A percentile compares a stretch with the other conserved stretches of the same genome.
Conservation (phyloP, 169 alveolate species). For the Cryptosporidium baileyi region DNA sequence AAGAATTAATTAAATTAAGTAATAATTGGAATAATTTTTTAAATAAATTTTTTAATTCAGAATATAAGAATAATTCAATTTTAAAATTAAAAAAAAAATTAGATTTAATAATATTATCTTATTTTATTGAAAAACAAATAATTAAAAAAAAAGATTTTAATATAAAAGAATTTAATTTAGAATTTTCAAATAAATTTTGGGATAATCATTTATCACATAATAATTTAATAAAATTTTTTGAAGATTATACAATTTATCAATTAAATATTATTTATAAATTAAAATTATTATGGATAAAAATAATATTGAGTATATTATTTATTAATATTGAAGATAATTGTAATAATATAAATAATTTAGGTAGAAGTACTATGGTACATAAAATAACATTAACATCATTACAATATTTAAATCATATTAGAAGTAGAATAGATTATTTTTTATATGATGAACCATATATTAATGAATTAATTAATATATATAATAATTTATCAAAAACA, state of each 20-base stretch:
- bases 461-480: neutral
- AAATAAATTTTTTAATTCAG: neutral
- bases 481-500: neutral
- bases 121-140: neutral
- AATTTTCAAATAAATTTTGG: conserved; percentile 24
- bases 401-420: conserved; percentile 21
- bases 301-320: neutral
- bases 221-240: neutral
- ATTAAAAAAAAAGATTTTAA: neutral
- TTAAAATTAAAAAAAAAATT: neutral
- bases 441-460: neutral
- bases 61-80: neutral
- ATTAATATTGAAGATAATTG: neutral
- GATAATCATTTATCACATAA: neutral
- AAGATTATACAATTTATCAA: conserved; percentile 21
- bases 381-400: conserved; percentile 12
- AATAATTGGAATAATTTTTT: conserved; percentile 5
- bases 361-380: conserved; percentile 6
- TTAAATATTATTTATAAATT: conserved; percentile 5
- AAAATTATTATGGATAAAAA: conserved; percentile 3
- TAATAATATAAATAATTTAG: neutral
- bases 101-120: neutral
- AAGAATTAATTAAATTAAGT: neutral
- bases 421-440: conserved; percentile 12
- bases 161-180: neutral